Base-by-base conservation (phyloP, 768 basidiomycete species). In the Atractiella rhizophila region DNA sequence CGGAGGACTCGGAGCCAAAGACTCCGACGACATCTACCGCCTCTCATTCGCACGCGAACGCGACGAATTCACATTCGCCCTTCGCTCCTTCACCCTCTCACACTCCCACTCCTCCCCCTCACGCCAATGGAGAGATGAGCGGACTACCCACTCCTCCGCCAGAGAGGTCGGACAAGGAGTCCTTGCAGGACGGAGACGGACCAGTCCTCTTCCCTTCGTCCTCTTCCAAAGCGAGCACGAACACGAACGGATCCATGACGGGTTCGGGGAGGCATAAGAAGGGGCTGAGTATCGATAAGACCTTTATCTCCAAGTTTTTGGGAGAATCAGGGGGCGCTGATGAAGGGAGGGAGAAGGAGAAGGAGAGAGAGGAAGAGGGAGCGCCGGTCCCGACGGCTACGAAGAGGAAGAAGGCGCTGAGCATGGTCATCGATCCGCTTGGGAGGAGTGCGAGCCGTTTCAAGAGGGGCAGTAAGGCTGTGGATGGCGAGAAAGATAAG, bases 351-450 rank as follows among this genome's bases (percentile, higher is more conserved):
- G 39, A 33, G 20, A 42, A 30, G 23, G 25, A 42, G 7, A 43
- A 44, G 8, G 23, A 23, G 9, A 28, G 46, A 16, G n/a, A n/a
- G n/a, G n/a, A n/a, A n/a, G n/a, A n/a, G 6, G 5, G 16, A 3
- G 11, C 34, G 10, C 15, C 7, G n/a, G 15, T 23, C 6, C 29
- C 12, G 16, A n/a, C 18, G 12, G n/a, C 27, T 11, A 10, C 24
- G 44, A 51, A 51, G 12, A 51, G 56, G 39, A 54, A 81, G 51
- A 83, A 78, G 58, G 86, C 83, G 0, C 64, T 91, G 47, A 81
- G 75, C 0, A 69, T 85, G 29, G 79, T 83, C 70, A 76, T 79
- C 2, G 76, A 79, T 54, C 76, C 77, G 6, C 62, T 83, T 48
- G 67, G 65, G 40, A 65, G 70, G 30, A 63, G 16, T 28, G 35